Conservation (phyloP, 371 early-diverging fungal genomes). For the Entomophthora muscae region DNA sequence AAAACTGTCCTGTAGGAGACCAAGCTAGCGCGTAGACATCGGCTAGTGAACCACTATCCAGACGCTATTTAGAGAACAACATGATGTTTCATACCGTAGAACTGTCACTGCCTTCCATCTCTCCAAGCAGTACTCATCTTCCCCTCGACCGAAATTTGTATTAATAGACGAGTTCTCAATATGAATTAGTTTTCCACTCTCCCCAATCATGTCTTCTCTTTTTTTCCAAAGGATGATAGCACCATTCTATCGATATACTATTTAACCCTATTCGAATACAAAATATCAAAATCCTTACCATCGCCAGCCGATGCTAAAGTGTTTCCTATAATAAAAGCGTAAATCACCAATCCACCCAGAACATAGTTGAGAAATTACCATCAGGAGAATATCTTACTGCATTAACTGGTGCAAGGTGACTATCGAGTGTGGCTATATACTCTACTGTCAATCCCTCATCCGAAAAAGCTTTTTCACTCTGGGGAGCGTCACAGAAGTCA, state of each 20-base stretch:
- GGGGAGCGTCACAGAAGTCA: too few relatives aligned
- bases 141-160: constrained; percentile 16
- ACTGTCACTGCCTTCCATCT: constrained; percentile 33
- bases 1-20: constrained; percentile 76
- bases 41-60: constrained; percentile 32
- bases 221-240: constrained; percentile 68
- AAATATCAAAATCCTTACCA: too few relatives aligned
- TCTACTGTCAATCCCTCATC: constrained; percentile 38
- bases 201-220: constrained; percentile 29
- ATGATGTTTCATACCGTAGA: constrained; percentile 18
- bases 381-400: constrained; percentile 81
- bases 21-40: constrained; percentile 91
- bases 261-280: too few relatives aligned
- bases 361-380: constrained; percentile 16
- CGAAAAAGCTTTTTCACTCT: constrained; percentile 9
- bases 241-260: too few relatives aligned
- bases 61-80: constrained; percentile 9
- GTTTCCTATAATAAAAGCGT: constrained; percentile 19
- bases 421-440: constrained; percentile 62
- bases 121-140: constrained; percentile 22
- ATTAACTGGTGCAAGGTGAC: constrained; percentile 83
- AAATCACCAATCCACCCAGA: too few relatives aligned
- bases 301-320: constrained; percentile 80
- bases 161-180: neutral
- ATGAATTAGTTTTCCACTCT: constrained; percentile 11